Percentiles rank a stretch among this genome's conserved stretches.
Evolutionary conservation across 177 flowering plant species (phyloP).

Genomic region (Telopea speciosissima): DNA sequence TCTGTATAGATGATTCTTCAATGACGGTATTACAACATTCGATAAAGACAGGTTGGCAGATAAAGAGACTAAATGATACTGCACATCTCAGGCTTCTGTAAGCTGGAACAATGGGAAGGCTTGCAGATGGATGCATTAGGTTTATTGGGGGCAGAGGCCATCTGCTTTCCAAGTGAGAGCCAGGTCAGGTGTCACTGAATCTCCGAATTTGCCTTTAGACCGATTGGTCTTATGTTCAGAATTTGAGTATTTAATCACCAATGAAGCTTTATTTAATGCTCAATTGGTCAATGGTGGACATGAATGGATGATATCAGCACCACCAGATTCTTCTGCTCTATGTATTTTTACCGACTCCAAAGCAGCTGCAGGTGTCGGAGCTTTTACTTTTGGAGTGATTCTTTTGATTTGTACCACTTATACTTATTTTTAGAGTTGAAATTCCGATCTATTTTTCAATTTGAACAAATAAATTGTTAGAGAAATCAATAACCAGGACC

Average conservation of each 20-base stretch:
- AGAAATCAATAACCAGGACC: neutral
- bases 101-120: neutral
- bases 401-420: neutral
- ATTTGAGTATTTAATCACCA: neutral
- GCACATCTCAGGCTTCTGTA: constrained; percentile 88
- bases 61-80: constrained; percentile 79
- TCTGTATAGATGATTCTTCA: constrained; percentile 93
- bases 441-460: neutral
- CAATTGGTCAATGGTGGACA: neutral
- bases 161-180: neutral
- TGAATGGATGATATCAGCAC: neutral
- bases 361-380: neutral
- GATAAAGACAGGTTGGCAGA: constrained; percentile 68
- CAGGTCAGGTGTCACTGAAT: neutral
- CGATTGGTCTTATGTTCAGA: neutral
- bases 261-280: neutral
- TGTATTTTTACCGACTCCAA: neutral
- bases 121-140: neutral
- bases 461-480: neutral
- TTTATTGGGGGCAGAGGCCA: neutral
- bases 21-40: constrained; percentile 62
- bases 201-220: neutral
- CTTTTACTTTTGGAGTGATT: neutral
- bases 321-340: neutral
- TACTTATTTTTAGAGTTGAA: neutral